A percentile compares a stretch with the other conserved stretches of the same genome.
Evolutionary conservation across 805 yeast species (phyloP).

Genomic region (Barnettozyma wickerhamii): DNA sequence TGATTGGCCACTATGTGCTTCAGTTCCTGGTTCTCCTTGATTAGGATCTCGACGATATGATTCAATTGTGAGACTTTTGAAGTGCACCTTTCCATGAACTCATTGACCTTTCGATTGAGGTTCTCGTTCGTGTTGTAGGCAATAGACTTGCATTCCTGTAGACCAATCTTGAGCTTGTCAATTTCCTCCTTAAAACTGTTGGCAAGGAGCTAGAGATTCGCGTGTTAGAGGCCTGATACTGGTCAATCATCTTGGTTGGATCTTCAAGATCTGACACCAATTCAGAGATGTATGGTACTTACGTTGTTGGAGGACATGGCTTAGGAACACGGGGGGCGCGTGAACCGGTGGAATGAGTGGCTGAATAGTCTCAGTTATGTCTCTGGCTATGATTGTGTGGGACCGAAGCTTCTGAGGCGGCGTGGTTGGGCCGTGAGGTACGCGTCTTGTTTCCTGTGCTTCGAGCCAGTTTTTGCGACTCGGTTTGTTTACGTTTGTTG

Average conservation of each 20-base stretch:
- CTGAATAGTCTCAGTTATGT: neutral
- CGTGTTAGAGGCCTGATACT: slow-evolving; percentile 1
- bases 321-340: neutral
- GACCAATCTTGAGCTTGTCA: slow-evolving; percentile 19
- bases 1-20: slow-evolving; percentile 20
- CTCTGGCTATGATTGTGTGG: neutral
- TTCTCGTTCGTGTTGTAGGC: slow-evolving; percentile 19
- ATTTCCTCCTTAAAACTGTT: slow-evolving; percentile 19
- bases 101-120: slow-evolving; percentile 20
- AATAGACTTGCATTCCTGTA: slow-evolving; percentile 20
- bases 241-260: too few species aligned
- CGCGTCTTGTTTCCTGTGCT: neutral
- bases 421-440: too few species aligned
- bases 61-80: slow-evolving; percentile 19
- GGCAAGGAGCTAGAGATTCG: slow-evolving; percentile 3
- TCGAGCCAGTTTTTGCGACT: neutral
- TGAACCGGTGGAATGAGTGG: neutral
- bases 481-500: slow-evolving; percentile 8
- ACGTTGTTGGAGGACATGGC: slow-evolving; percentile 8
- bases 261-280: slow-evolving; percentile 1
- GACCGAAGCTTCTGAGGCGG: too few species aligned
- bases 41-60: slow-evolving; percentile 20
- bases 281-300: neutral
- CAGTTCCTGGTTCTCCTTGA: slow-evolving; percentile 26
- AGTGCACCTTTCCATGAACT: slow-evolving; percentile 21